Evolutionary conservation across 805 yeast species (phyloP), one percentile per base, ranked within the genome.

Genomic region (Candida caryicola): DNA sequence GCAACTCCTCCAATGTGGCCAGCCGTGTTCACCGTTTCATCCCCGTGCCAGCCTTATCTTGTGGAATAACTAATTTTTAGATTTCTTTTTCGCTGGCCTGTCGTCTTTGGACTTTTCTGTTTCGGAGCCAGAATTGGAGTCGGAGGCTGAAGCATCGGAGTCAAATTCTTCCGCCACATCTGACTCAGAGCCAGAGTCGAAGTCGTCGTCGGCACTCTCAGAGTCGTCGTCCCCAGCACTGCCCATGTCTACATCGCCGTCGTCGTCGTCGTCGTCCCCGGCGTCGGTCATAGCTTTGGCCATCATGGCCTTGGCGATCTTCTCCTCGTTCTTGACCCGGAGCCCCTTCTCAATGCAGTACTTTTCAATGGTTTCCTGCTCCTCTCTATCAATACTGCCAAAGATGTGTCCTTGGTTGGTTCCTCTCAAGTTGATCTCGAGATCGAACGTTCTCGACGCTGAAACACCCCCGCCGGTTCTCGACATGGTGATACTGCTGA

Each of bases 341-440:
- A 93, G 66, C 40, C 84, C 85, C 73, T 87, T 89, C 34, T 83
- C 79, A 50, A 75, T 76, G 62, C 91, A 77, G 69, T 73, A 93
- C 31, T 71, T 72, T 58, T 91, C 95, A 43, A 93, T 71, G 2
- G 77, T 66, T 35, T 76, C 79, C 61, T 90, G 98, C 57, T 93
- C 99, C 46, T 87, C 96, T 59, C 88, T 79, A 45, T 82, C 82
- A 49, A 93, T 85, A 54, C 86, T 87, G 47, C 95, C 95, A 62
- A 93, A 91, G 29, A 81, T 80, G 49, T 90, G 93, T 12, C 86
- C 71, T 36, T 79, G 82, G 41, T 51, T 55, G 29, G 83, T 81
- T 29, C 79, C 76, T 46, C 82, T 76, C 41, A 90, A 66, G 19
- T 72, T 72, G 36, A 93, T 78, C 49, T 91, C 93, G 66, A 93